Evolutionary conservation across 192 early-diverging fungal genomes (phyloP).

Genomic region (Irineochytrium annulatum): DNA sequence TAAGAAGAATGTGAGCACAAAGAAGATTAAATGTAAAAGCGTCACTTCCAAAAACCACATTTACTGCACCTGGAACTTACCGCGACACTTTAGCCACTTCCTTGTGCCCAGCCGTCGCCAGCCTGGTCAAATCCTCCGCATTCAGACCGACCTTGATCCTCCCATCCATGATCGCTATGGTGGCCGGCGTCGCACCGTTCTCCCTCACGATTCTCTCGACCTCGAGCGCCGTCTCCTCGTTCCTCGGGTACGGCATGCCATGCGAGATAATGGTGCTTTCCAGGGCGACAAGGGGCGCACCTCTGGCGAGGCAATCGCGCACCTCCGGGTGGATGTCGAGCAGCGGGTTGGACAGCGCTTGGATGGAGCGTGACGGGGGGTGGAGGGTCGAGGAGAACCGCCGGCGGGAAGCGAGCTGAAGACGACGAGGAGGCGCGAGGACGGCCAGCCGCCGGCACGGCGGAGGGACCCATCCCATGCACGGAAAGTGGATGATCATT

Average conservation of each 20-base stretch:
- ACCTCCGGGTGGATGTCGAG: slow-evolving; percentile 3
- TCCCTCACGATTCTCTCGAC: slow-evolving; percentile 74
- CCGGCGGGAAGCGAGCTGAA: no score
- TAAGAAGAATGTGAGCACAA: background rate
- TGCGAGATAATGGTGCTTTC: slow-evolving; percentile 97
- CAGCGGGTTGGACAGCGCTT: no score
- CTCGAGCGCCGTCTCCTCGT: slow-evolving; percentile 75
- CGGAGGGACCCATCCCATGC: no score
- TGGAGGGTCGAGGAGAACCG: no score
- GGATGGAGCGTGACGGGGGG: no score
- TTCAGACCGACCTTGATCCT: slow-evolving; percentile 74
- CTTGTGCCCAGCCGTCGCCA: slow-evolving; percentile 46
- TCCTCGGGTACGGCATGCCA: slow-evolving; percentile 93
- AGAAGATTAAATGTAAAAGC: background rate
- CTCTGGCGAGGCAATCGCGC: background rate
- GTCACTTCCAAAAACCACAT: slow-evolving; percentile 42
- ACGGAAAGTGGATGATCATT: no score
- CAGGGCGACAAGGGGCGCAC: slow-evolving; percentile 9
- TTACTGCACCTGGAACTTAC: slow-evolving; percentile 75
- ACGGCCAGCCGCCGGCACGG: no score
- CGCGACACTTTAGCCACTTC: slow-evolving; percentile 78
- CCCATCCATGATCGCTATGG: slow-evolving; percentile 86
- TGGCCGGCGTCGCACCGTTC: slow-evolving; percentile 77
- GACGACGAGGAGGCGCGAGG: no score
- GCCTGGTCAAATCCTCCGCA: slow-evolving; percentile 52